phyloP scores from a whole-genome alignment of 208 protist genomes.

The Hexamita inflata region DNA sequence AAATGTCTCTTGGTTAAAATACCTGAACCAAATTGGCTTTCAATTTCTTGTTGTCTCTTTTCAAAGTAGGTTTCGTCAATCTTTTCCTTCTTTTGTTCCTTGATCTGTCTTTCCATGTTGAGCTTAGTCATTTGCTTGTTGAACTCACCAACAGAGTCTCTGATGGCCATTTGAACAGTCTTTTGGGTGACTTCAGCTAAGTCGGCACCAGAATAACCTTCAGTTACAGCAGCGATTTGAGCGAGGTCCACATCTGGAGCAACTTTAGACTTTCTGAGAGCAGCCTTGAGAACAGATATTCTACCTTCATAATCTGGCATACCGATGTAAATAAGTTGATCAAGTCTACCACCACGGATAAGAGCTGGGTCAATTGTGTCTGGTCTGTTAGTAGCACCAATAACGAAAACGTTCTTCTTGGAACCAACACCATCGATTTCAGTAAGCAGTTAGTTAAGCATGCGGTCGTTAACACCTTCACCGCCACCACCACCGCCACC shows the following conservation, averaged over 20 bases:
- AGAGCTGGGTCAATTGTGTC: slow-evolving; percentile 99
- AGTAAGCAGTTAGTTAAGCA: slow-evolving; percentile 99
- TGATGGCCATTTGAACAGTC: slow-evolving; percentile 67
- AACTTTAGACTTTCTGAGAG: slow-evolving; percentile 90
- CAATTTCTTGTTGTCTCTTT: too few species aligned
- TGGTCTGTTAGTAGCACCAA: slow-evolving; percentile 99
- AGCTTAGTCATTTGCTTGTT: not conserved
- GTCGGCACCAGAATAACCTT: slow-evolving; percentile 97
- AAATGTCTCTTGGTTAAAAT: too few species aligned
- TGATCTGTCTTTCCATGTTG: too few species aligned
- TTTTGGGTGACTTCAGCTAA: slow-evolving; percentile 75
- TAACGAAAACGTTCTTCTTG: slow-evolving; percentile 99
- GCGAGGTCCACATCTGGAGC: slow-evolving; percentile 74
- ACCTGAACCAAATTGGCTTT: too few species aligned
- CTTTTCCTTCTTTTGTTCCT: too few species aligned
- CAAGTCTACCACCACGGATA: slow-evolving; percentile 81
- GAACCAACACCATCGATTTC: slow-evolving; percentile 97
- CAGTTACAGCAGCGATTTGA: slow-evolving; percentile 75
- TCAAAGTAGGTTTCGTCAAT: too few species aligned
- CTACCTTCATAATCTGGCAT: slow-evolving; percentile 88
- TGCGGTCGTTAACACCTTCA: slow-evolving; percentile 85
- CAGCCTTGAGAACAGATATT: slow-evolving; percentile 81
- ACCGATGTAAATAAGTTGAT: slow-evolving; percentile 97
- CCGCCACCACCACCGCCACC: slow-evolving; percentile 86
- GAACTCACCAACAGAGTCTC: slow-evolving; percentile 44